These are phyloP conservation scores for Poa annua DNA, from an alignment of 176 grass and related monocot species.

Conservation along the genomic window DNA sequence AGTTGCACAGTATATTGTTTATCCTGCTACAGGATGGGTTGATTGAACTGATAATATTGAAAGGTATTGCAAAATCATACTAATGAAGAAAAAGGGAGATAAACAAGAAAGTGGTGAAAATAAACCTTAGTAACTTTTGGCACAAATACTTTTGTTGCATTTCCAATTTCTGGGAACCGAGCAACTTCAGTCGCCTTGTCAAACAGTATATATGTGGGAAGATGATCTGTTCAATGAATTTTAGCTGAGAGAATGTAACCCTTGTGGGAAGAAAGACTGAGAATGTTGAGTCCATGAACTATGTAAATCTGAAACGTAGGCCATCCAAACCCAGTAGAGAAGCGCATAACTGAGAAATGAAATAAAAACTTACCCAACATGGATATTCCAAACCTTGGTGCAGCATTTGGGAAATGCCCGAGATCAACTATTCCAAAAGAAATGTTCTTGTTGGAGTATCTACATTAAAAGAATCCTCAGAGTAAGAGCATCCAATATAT, in stretches of 20 bases:
- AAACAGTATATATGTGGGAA: slow-evolving; percentile 97
- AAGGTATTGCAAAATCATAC: slow-evolving; percentile 29
- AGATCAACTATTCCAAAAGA: slow-evolving; percentile 97
- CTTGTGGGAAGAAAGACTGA: slow-evolving; percentile 11
- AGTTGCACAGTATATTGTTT: not conserved
- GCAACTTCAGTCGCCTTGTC: slow-evolving; percentile 76
- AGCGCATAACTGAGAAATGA: slow-evolving; percentile 20
- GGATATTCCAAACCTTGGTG: slow-evolving; percentile 90
- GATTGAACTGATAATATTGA: slow-evolving; percentile 13
- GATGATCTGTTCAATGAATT: slow-evolving; percentile 72
- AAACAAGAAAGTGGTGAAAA: slow-evolving; percentile 29
- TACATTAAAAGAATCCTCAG: slow-evolving; percentile 53
- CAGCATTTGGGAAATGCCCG: slow-evolving; percentile 98
- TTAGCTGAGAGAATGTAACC: slow-evolving; percentile 25
- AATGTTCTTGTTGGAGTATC: slow-evolving; percentile 90
- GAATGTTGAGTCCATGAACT: slow-evolving; percentile 20
- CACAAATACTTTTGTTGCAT: slow-evolving; percentile 69
- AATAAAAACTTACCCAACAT: slow-evolving; percentile 64
- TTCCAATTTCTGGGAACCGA: slow-evolving; percentile 76
- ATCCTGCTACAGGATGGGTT: not conserved
- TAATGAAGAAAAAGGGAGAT: slow-evolving; percentile 17
- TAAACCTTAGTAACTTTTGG: slow-evolving; percentile 80
- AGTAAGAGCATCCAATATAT: slow-evolving; percentile 5
- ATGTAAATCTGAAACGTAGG: slow-evolving; percentile 21
- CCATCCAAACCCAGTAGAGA: slow-evolving; percentile 28